Base-by-base conservation (phyloP, 192 early-diverging fungal genomes). In the Geranomyces michiganensis region DNA sequence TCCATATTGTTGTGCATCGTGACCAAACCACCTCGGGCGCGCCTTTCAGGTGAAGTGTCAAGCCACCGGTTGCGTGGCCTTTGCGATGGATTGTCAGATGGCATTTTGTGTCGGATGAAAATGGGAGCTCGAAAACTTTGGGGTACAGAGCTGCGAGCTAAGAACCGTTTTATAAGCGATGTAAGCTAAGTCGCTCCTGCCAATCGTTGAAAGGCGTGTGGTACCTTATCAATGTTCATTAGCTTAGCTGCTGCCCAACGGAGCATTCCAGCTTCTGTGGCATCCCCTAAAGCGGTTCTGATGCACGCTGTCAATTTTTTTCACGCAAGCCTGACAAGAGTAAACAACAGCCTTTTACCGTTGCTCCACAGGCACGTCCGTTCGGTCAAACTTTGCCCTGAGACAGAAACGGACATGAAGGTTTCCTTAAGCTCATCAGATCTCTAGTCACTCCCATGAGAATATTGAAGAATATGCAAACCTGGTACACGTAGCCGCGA, bases 41-140 rank as follows among this genome's bases (percentile, higher is more conserved):
- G 27, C 96, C 96, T 77, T 84, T 86, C 27, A 96, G 87, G 76
- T 90, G 87, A 33, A 97, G 76, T 0, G 92, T 96, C 55, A 92
- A 80, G 2, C 84, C 79, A 29, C 92, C 92, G 24, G 78, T 71
- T 21, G 78, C 49, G 69, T 94, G 92, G 19, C 78, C 74, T 75
- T 92, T 93, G 29, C 80, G 76, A 73, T 98, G 94, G 64, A 98
- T 92, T 14, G 93, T 89, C 69, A 96, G 80, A 73, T 92, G 91
- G 85, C 85, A 92, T 74, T 98, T 98, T 76, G 88, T 96, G 24
- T 95, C 92, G 24, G 92, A 93, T 76, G 88, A 93, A 84, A 98
- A 96, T 3, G 96, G 94, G 15, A 96, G 87, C 79, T 98, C 96
- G 81, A 98, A 93, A 59, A 95, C 90, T 29, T 59, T 58, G 27